A percentile compares a stretch with the other conserved stretches of the same genome.
phyloP scores from a whole-genome alignment of 2,329 filamentous ascomycete genomes.

The Calonectria pseudoturangicola region DNA sequence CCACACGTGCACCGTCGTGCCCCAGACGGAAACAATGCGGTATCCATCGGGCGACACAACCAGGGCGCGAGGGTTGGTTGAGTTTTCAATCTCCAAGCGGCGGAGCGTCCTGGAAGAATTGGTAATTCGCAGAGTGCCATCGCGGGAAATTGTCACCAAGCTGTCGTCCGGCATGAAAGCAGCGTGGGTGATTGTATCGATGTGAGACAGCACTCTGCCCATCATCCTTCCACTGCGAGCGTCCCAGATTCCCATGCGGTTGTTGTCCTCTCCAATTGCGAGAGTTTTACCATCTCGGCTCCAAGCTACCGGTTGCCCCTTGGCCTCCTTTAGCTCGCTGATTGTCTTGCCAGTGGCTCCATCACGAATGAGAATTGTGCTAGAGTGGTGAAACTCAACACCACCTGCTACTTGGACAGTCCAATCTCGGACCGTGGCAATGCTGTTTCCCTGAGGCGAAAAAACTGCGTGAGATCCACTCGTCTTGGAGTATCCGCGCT shows the following conservation, averaged over 20 bases:
- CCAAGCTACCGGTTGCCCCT: constrained; percentile 57
- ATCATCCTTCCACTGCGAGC: constrained; percentile 53
- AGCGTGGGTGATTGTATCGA: constrained; percentile 61
- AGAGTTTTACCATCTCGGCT: constrained; percentile 57
- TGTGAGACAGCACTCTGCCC: constrained; percentile 60
- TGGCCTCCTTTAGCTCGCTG: constrained; percentile 57
- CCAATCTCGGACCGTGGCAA: constrained; percentile 59
- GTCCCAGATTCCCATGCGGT: constrained; percentile 60
- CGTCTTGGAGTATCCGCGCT: constrained; percentile 56
- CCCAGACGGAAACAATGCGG: constrained; percentile 63
- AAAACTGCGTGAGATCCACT: constrained; percentile 58
- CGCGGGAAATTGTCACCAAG: constrained; percentile 61
- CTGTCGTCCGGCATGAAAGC: constrained; percentile 58
- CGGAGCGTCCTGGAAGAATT: constrained; percentile 59
- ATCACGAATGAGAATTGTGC: constrained; percentile 58
- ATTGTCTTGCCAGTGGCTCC: constrained; percentile 56
- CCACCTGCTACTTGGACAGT: constrained; percentile 55
- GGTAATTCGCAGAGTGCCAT: constrained; percentile 63
- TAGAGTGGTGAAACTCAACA: constrained; percentile 57
- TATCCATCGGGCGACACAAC: constrained; percentile 58
- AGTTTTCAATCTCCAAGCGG: constrained; percentile 60
- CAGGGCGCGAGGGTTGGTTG: constrained; percentile 58
- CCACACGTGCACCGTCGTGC: constrained; percentile 62
- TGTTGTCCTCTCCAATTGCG: constrained; percentile 55
- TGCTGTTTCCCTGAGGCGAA: constrained; percentile 43